Conservation (phyloP, 176 grass and related monocot genomes). For the Carex parvula region DNA sequence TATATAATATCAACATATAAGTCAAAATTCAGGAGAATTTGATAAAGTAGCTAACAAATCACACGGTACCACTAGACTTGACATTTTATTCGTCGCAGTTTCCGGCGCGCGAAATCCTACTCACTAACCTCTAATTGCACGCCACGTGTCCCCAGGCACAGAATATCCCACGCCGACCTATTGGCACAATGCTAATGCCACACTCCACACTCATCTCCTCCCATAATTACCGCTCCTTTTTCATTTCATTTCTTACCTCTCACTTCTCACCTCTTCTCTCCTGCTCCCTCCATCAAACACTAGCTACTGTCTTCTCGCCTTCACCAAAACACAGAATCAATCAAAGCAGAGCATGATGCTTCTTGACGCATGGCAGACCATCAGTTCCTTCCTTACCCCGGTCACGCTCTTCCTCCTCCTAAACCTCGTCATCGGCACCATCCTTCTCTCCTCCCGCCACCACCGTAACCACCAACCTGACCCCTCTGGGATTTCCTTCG, state of each 20-base stretch:
- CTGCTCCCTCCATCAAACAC: background rate
- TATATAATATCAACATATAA: background rate
- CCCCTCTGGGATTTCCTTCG: background rate
- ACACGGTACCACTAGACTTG: background rate
- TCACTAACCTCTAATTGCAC: background rate
- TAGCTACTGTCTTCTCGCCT: background rate
- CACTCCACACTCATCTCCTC: background rate
- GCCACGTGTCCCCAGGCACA: background rate
- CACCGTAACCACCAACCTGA: conserved; percentile 13
- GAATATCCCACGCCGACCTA: conserved; percentile 5
- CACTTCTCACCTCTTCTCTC: background rate
- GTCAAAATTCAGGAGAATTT: background rate
- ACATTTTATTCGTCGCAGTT: background rate
- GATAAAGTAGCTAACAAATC: background rate
- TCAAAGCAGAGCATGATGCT: conserved; percentile 19
- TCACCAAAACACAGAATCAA: conserved; percentile 7
- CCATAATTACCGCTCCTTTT: background rate
- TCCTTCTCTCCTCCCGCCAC: conserved; percentile 58
- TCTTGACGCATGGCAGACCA: conserved; percentile 33
- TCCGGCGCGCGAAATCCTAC: background rate
- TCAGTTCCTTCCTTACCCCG: conserved; percentile 54
- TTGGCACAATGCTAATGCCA: background rate
- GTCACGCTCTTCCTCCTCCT: conserved; percentile 67
- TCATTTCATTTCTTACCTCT: background rate
- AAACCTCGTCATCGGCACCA: conserved; percentile 83